Base-by-base conservation (phyloP, 805 yeast species). In the Schizosaccharomyces japonicus region DNA sequence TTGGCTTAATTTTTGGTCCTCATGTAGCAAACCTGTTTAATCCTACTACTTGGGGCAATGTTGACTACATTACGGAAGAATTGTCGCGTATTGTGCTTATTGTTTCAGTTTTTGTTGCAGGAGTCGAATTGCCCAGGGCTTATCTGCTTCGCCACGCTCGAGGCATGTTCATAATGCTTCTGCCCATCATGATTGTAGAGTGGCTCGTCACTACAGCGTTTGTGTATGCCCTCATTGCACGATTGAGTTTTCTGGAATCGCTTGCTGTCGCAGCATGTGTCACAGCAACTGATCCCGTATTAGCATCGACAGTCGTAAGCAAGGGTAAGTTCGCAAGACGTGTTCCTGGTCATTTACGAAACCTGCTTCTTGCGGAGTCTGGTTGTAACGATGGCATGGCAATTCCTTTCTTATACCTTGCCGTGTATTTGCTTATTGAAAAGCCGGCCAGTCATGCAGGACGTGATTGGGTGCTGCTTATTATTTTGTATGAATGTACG, bases 311-410 rank as follows among this genome's bases (percentile, higher is more conserved):
- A 2, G 94, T 84, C 33, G 94, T 84, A 8, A 94, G 94, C 60
- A 84, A 80, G 56, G 94, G 94, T 53, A 80, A 81, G 58, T 84
- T 84, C 59, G 94, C 94, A 11, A 73, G 73, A 56, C 71, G 94
- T 49, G 93, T 84, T 15, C 93, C 94, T 1, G 94, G 92, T n/a
- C 95, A 84, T 62, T 67, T 84, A 63, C 69, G 93, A 54, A 80
- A 83, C 57, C 62, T 84, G 44, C 65, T 85, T 25, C 73, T 85
- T 28, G 93, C 94, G 0, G 93, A 82, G 55, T 78, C 87, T 0
- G 92, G 85, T 3, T 80, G 94, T 59, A 84, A 84, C 60, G 95
- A 84, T 58, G 95, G 95, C 40, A 78, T 84, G 90, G 95, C 95
- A 0, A 84, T 81, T 57, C 95, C 95, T 0, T 84, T 84, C 58